Evolutionary conservation across 179 eudicot genomes (phyloP).

Genomic region (Actinidia arguta): DNA sequence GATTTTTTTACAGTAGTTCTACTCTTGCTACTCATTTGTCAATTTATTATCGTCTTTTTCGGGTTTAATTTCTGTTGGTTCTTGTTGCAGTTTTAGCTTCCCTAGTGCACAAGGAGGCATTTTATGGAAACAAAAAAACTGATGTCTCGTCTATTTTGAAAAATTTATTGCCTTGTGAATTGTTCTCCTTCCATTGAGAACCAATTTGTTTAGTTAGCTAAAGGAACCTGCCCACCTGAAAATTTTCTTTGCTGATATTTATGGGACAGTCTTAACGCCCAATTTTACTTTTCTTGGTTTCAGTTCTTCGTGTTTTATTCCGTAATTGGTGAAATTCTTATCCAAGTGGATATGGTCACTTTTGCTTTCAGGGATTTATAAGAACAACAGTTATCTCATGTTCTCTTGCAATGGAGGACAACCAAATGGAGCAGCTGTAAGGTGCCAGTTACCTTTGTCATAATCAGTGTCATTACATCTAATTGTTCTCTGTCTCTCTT

Average conservation of each 20-base stretch:
- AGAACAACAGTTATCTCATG: constrained; percentile 58
- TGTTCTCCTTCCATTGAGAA: not conserved
- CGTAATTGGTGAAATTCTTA: constrained; percentile 19
- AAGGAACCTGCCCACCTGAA: not conserved
- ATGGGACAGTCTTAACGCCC: not conserved
- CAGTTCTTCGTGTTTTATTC: not conserved
- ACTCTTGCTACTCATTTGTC: no score
- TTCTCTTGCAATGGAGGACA: constrained; percentile 76
- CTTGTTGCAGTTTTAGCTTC: constrained; percentile 13
- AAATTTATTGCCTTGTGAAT: not conserved
- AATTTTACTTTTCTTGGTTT: not conserved
- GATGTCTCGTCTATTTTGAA: not conserved
- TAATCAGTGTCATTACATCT: not conserved
- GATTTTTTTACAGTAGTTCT: no score
- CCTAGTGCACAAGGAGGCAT: not conserved
- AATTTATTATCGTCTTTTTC: no score
- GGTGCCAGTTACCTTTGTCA: constrained; percentile 22
- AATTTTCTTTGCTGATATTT: not conserved
- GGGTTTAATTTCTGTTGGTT: constrained; percentile 2
- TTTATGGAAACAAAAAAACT: not conserved
- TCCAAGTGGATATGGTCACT: not conserved
- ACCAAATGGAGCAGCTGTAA: constrained; percentile 79
- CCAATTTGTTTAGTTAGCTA: not conserved
- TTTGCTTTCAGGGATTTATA: constrained; percentile 50
- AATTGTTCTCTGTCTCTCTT: not conserved